phyloP scores from a whole-genome alignment of 345 rosid species.

The Acer campestre region DNA sequence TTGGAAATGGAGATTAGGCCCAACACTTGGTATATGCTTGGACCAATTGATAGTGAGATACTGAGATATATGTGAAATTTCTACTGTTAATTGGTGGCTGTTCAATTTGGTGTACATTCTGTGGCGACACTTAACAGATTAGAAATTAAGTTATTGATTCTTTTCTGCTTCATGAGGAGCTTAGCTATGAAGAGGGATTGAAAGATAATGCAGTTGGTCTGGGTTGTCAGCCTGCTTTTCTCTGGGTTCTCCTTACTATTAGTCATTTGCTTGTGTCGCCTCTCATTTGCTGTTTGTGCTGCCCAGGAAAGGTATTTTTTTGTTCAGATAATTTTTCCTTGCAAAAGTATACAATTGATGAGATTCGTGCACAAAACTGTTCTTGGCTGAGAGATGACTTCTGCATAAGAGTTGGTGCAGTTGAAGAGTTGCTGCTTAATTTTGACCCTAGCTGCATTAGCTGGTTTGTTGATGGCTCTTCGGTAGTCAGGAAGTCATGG shows the following conservation, averaged over 20 bases:
- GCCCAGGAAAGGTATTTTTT: conserved; percentile 5
- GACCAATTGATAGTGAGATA: not conserved
- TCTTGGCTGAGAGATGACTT: conserved; percentile 19
- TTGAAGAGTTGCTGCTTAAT: conserved; percentile 13
- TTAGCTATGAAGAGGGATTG: conserved; percentile 21
- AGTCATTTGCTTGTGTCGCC: conserved; percentile 10
- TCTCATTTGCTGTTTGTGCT: conserved; percentile 22
- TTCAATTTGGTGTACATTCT: conserved; percentile 6
- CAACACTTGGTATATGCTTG: not conserved
- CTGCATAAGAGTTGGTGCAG: conserved; percentile 13
- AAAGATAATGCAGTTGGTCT: conserved; percentile 17
- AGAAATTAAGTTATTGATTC: conserved; percentile 1
- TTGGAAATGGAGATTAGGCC: conserved; percentile 9
- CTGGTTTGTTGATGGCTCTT: conserved; percentile 21
- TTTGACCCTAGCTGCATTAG: conserved; percentile 28
- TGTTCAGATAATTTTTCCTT: conserved; percentile 19
- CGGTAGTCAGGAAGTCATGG: conserved; percentile 21
- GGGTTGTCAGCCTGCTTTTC: conserved; percentile 20
- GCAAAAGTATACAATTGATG: conserved; percentile 7
- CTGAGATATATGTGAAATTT: conserved; percentile 2
- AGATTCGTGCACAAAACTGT: conserved; percentile 20
- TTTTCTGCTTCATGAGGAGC: conserved; percentile 24
- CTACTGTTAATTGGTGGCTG: not conserved
- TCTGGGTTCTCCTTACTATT: conserved; percentile 17
- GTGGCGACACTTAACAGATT: conserved; percentile 13